phyloP scores from a whole-genome alignment of 164 flowering plant genomes.

The Magnolia officinalis region DNA sequence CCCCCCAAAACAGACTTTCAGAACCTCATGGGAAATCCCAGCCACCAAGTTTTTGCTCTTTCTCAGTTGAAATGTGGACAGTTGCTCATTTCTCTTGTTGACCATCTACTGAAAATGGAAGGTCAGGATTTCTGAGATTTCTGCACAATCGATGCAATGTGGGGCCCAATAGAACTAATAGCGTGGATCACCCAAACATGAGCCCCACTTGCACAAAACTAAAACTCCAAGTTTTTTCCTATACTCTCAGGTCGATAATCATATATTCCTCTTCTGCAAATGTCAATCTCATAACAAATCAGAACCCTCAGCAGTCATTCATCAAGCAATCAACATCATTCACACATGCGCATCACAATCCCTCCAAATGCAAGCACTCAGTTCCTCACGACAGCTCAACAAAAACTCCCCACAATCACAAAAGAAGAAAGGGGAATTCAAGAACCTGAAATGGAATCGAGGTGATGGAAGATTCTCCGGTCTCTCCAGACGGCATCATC shows the following conservation, averaged over 20 bases:
- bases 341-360: not conserved
- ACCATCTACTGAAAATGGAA: too few relatives aligned
- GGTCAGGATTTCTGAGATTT: too few relatives aligned
- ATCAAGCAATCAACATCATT: not conserved
- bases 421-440: not conserved
- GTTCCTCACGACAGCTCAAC: not conserved
- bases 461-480: conserved; percentile 54
- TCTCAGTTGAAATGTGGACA: too few relatives aligned
- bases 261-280: not conserved
- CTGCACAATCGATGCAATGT: too few relatives aligned
- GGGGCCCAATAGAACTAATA: too few relatives aligned
- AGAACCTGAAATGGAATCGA: conserved; percentile 74
- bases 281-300: not conserved
- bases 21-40: too few relatives aligned
- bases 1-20: too few relatives aligned
- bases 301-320: not conserved
- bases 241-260: not conserved
- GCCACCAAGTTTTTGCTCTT: too few relatives aligned
- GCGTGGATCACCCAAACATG: too few relatives aligned
- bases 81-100: too few relatives aligned
- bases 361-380: not conserved
- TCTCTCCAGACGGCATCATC: conserved; percentile 44
- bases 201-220: too few relatives aligned
- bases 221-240: too few relatives aligned
- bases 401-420: not conserved